Percentiles rank a stretch among this genome's conserved stretches.
These are phyloP conservation scores for Triticum urartu DNA, from an alignment of 176 grass and related monocot species.

Conservation along the genomic window DNA sequence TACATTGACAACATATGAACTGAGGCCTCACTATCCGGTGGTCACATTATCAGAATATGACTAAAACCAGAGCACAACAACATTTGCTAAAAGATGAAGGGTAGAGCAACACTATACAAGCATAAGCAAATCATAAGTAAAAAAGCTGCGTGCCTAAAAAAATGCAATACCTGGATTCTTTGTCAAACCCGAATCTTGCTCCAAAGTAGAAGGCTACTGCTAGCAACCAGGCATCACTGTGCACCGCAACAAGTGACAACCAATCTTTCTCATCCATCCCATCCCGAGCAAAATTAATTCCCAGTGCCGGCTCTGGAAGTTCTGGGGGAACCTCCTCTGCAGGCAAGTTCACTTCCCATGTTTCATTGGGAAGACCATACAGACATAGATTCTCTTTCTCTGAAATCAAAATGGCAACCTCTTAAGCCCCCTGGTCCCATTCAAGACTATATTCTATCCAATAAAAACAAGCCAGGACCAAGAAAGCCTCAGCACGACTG, in stretches of 20 bases:
- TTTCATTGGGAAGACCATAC: constrained; percentile 95
- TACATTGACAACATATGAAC: constrained; percentile 1
- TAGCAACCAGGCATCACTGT: constrained; percentile 86
- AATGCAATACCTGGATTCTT: constrained; percentile 74
- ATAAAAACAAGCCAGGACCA: constrained; percentile 1
- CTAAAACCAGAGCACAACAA: background rate
- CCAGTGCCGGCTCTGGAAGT: constrained; percentile 89
- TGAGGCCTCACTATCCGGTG: background rate
- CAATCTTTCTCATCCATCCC: constrained; percentile 97
- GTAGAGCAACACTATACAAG: background rate
- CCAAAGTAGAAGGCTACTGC: constrained; percentile 91
- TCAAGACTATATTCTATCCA: background rate
- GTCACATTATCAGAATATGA: constrained; percentile 7
- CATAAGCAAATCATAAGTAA: background rate
- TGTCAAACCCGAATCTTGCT: constrained; percentile 92
- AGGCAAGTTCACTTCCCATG: constrained; percentile 94
- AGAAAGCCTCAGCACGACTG: constrained; percentile 1
- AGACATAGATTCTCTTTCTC: constrained; percentile 96
- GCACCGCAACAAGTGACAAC: constrained; percentile 85
- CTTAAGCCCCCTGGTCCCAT: background rate
- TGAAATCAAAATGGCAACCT: constrained; percentile 36
- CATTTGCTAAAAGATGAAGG: background rate
- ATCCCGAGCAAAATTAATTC: constrained; percentile 96
- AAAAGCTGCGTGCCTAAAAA: constrained; percentile 13
- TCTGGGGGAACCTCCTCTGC: constrained; percentile 97